Conservation (phyloP, 1,284 basidiomycete genomes). For the Tausonia pullulans region DNA sequence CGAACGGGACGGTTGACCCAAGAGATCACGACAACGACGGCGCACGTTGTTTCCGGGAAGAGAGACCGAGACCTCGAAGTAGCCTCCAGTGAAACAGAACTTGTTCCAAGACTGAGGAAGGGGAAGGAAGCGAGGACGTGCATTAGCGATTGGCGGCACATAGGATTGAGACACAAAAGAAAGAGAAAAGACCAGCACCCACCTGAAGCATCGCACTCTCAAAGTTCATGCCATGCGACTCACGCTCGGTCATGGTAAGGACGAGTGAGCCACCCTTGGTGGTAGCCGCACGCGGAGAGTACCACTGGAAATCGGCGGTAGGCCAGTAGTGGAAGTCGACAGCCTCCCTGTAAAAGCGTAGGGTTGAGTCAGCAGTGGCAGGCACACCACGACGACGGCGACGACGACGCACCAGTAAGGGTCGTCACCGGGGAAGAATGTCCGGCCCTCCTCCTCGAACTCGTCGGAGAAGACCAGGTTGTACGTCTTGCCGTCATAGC, state of each 20-base stretch:
- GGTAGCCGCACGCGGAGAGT: constrained; percentile 37
- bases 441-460: constrained; percentile 23
- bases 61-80: constrained; percentile 30
- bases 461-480: constrained; percentile 17
- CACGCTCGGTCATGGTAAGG: constrained; percentile 9
- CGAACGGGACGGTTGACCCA: constrained; percentile 5
- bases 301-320: constrained; percentile 29
- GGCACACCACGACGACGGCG: constrained; percentile 45
- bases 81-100: constrained; percentile 40
- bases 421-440: constrained; percentile 36
- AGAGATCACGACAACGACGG: not conserved
- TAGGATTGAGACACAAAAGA: not conserved
- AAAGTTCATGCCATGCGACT: constrained; percentile 13
- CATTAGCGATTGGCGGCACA: too few species aligned
- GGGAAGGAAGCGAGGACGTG: not conserved
- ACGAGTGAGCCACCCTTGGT: constrained; percentile 32
- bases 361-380: not conserved
- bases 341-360: constrained; percentile 29
- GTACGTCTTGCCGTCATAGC: constrained; percentile 49
- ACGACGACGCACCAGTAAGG: constrained; percentile 58
- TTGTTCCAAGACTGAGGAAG: constrained; percentile 30
- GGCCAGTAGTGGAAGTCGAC: constrained; percentile 33
- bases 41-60: constrained; percentile 12
- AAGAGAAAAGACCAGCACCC: not conserved
- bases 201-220: constrained; percentile 40